Conservation (phyloP, 2,329 filamentous ascomycete species). For the Myriosclerotinia scirpicola region DNA sequence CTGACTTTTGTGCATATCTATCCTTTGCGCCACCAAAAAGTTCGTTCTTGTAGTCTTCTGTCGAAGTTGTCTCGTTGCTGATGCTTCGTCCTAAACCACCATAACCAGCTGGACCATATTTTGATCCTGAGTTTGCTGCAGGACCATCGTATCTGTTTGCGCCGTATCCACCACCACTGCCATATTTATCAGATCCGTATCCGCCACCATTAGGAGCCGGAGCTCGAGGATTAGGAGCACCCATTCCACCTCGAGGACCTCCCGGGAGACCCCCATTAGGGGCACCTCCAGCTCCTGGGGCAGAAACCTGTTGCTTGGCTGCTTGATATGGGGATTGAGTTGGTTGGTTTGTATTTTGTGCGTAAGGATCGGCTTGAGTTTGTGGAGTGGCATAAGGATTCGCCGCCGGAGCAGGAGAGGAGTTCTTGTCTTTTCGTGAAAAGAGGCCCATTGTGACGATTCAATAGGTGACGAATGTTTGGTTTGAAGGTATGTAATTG, state of each 20-base stretch:
- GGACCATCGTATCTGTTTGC: constrained; percentile 53
- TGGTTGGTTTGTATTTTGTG: constrained; percentile 50
- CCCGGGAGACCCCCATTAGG: constrained; percentile 32
- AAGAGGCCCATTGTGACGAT: constrained; percentile 44
- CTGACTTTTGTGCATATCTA: constrained; percentile 37
- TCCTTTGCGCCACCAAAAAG: constrained; percentile 53
- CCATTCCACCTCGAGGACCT: constrained; percentile 31
- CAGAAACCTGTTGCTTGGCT: constrained; percentile 36
- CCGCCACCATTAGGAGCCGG: constrained; percentile 43
- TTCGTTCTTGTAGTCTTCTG: constrained; percentile 59
- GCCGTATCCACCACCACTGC: constrained; percentile 52
- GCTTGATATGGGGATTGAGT: constrained; percentile 34
- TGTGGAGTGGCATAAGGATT: constrained; percentile 41
- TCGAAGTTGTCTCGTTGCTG: constrained; percentile 44
- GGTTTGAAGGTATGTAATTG: background rate
- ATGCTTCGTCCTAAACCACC: constrained; percentile 56
- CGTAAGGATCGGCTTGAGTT: constrained; percentile 56
- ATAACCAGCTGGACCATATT: constrained; percentile 57
- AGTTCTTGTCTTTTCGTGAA: constrained; percentile 49
- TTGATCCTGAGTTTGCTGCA: constrained; percentile 40
- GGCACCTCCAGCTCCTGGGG: constrained; percentile 31
- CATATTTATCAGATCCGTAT: constrained; percentile 56
- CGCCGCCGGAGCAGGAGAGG: constrained; percentile 44
- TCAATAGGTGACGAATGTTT: background rate
- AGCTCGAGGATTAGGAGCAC: constrained; percentile 26